A percentile compares a stretch with the other conserved stretches of the same genome.
Evolutionary conservation across 768 basidiomycete species (phyloP).

Genomic region (Kwoniella pini): DNA sequence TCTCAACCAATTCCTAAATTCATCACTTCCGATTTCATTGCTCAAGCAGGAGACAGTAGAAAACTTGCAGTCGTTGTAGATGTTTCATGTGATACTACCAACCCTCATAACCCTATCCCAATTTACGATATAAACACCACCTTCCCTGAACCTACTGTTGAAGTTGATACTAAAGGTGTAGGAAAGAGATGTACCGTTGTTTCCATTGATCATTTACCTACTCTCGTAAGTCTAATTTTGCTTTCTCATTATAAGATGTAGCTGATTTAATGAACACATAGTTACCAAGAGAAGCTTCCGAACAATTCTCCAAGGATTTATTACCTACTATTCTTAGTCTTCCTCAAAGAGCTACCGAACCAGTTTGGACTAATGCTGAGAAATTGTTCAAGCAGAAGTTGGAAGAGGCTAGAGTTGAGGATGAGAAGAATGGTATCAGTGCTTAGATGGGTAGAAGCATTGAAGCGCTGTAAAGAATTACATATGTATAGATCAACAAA

Average conservation of each 20-base stretch:
- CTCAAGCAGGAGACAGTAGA: constrained; percentile 68
- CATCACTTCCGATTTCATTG: constrained; percentile 61
- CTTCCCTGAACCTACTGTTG: constrained; percentile 85
- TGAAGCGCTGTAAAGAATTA: too few species aligned
- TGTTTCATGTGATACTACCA: constrained; percentile 98
- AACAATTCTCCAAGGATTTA: constrained; percentile 88
- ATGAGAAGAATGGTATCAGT: constrained; percentile 44
- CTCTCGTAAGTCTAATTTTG: constrained; percentile 59
- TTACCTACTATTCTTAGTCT: constrained; percentile 79
- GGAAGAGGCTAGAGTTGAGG: constrained; percentile 58
- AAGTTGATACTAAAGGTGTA: constrained; percentile 74
- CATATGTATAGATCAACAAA: too few species aligned
- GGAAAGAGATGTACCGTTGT: constrained; percentile 77
- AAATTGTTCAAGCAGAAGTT: constrained; percentile 72
- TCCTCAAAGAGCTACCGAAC: constrained; percentile 65
- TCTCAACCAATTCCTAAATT: constrained; percentile 58
- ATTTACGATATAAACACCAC: constrained; percentile 93
- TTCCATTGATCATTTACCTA: constrained; percentile 96
- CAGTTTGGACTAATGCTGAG: constrained; percentile 88
- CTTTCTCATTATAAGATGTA: background rate
- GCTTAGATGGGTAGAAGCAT: too few species aligned
- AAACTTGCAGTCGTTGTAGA: constrained; percentile 83
- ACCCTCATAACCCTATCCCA: constrained; percentile 96
- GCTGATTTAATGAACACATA: constrained; percentile 14
- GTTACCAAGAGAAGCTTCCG: constrained; percentile 92